phyloP scores from a whole-genome alignment of 257 asterid species.

The Fraxinus anomala region DNA sequence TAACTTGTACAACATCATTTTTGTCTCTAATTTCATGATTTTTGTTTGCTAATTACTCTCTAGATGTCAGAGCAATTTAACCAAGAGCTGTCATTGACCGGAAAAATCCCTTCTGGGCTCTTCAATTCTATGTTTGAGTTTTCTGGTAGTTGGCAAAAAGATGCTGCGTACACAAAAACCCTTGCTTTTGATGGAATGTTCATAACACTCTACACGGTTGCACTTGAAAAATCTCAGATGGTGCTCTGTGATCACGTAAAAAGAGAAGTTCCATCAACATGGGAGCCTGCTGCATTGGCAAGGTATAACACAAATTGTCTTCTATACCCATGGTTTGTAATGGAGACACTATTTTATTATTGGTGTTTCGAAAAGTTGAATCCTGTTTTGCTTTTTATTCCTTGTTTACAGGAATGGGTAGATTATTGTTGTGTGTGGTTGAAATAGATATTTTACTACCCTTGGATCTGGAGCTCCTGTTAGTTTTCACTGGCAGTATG shows the following conservation, averaged over 20 bases:
- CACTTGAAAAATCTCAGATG: conserved; percentile 92
- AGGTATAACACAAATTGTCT: conserved; percentile 52
- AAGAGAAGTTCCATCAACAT: conserved; percentile 86
- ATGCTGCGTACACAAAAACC: conserved; percentile 78
- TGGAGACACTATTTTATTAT: conserved; percentile 14
- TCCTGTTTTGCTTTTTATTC: conserved; percentile 13
- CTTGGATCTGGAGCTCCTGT: not conserved
- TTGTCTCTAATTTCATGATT: not conserved
- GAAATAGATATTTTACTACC: not conserved
- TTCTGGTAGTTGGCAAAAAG: conserved; percentile 97
- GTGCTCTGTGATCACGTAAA: conserved; percentile 79
- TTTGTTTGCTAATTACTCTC: conserved; percentile 14
- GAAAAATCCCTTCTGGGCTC: conserved; percentile 93
- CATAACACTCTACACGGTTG: conserved; percentile 80
- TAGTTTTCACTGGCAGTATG: not conserved
- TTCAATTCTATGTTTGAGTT: conserved; percentile 96
- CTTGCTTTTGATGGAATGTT: conserved; percentile 96
- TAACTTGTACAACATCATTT: conserved; percentile 1
- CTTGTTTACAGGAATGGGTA: not conserved
- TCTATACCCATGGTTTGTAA: conserved; percentile 22
- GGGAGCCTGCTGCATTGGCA: conserved; percentile 96
- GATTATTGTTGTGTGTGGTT: not conserved
- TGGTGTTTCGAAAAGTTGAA: conserved; percentile 21
- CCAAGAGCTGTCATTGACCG: conserved; percentile 83
- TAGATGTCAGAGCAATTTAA: conserved; percentile 99